A percentile compares a stretch with the other conserved stretches of the same genome.
Conservation (phyloP, 2,329 filamentous ascomycete genomes). For the Epichloe coenophiala region DNA sequence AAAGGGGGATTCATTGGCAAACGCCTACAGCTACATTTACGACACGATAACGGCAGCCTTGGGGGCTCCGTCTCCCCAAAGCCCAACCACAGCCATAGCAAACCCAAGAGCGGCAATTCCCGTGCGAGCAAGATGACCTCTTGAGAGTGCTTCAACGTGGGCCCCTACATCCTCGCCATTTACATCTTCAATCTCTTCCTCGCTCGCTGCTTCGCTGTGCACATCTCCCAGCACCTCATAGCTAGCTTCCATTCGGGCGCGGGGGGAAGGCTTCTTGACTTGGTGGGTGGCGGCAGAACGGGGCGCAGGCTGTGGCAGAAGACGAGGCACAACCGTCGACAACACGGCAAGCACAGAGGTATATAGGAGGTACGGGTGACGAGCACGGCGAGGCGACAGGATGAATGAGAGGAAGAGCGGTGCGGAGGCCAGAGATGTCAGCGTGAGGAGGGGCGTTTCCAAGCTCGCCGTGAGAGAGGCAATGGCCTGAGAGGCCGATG, state of each 20-base stretch:
- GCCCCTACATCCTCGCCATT: slow-evolving; percentile 50
- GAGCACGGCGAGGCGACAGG: slow-evolving; percentile 58
- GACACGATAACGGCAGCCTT: slow-evolving; percentile 21
- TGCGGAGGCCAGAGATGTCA: slow-evolving; percentile 54
- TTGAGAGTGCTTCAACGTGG: slow-evolving; percentile 41
- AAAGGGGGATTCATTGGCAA: neutral
- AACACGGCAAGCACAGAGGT: slow-evolving; percentile 56
- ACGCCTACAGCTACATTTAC: slow-evolving; percentile 8
- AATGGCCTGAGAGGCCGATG: slow-evolving; percentile 57
- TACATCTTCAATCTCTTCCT: slow-evolving; percentile 37
- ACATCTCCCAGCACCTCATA: slow-evolving; percentile 53
- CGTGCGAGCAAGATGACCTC: slow-evolving; percentile 40
- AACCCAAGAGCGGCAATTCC: slow-evolving; percentile 43
- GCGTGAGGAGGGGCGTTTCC: slow-evolving; percentile 49
- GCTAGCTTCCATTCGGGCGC: slow-evolving; percentile 50
- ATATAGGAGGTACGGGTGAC: slow-evolving; percentile 87
- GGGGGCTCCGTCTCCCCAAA: slow-evolving; percentile 49
- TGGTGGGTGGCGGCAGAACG: slow-evolving; percentile 14
- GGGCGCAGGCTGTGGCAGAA: slow-evolving; percentile 26
- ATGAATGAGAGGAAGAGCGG: slow-evolving; percentile 67
- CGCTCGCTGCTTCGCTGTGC: slow-evolving; percentile 34
- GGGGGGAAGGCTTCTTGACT: slow-evolving; percentile 15
- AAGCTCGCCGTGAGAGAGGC: slow-evolving; percentile 50
- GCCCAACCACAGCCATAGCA: slow-evolving; percentile 46
- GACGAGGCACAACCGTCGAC: slow-evolving; percentile 39